Percentiles rank a stretch among this genome's conserved stretches.
Evolutionary conservation across 148 eudicot species (phyloP).

Genomic region (Silene uniflora): DNA sequence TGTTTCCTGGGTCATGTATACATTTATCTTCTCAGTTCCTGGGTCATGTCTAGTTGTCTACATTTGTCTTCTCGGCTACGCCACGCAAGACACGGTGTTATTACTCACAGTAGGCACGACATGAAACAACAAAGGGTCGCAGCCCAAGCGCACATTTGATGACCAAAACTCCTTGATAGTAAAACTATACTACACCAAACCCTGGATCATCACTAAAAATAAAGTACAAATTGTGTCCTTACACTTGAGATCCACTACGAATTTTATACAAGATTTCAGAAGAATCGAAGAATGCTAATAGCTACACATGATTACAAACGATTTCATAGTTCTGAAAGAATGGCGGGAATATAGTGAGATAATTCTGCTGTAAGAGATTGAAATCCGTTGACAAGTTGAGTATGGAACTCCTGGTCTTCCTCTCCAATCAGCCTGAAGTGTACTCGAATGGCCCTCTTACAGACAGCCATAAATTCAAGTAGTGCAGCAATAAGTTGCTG

Average conservation of each 20-base stretch:
- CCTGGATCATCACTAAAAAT: neutral
- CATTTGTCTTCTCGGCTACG: too few species aligned
- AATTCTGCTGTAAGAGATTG: slow-evolving; percentile 97
- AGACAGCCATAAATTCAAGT: slow-evolving; percentile 98
- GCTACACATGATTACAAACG: slow-evolving; percentile 1
- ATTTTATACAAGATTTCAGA: neutral
- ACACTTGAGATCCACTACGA: neutral
- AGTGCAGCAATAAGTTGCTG: slow-evolving; percentile 99
- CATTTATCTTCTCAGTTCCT: too few species aligned
- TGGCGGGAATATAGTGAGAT: slow-evolving; percentile 97
- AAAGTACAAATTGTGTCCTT: neutral
- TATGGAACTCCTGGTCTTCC: slow-evolving; percentile 97
- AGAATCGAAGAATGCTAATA: slow-evolving; percentile 5
- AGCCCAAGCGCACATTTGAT: neutral
- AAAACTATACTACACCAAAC: neutral
- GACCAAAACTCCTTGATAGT: neutral
- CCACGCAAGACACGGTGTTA: too few species aligned
- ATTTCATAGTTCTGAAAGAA: slow-evolving; percentile 77
- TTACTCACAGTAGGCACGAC: too few species aligned
- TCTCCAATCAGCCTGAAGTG: slow-evolving; percentile 97
- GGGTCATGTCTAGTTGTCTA: too few species aligned
- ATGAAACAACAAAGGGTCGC: neutral
- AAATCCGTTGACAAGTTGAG: slow-evolving; percentile 96
- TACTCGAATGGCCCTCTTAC: slow-evolving; percentile 94
- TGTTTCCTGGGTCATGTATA: too few species aligned